Conservation (phyloP, 169 alveolate genomes). For the Plasmodium knowlesi region DNA sequence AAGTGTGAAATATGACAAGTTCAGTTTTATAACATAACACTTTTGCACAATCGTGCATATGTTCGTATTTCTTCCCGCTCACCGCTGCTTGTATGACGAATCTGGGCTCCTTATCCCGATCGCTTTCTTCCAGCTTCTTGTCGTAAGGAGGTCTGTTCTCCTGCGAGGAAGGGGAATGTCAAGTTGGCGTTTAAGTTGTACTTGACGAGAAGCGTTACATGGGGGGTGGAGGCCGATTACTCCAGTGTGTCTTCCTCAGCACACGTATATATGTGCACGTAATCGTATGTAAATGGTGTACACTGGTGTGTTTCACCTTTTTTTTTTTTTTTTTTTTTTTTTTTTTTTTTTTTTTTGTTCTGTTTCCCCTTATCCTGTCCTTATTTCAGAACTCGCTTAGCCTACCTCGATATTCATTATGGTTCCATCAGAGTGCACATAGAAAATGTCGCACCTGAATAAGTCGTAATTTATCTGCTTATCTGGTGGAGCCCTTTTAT, state of each 20-base stretch:
- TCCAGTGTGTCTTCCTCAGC: neutral
- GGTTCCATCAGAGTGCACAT: constrained; percentile 87
- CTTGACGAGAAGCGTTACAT: neutral
- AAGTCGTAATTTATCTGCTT: constrained; percentile 77
- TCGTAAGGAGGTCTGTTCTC: constrained; percentile 72
- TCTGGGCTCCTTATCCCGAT: constrained; percentile 61
- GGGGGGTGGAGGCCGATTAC: neutral
- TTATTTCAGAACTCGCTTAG: neutral
- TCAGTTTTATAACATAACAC: neutral
- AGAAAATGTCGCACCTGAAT: constrained; percentile 77
- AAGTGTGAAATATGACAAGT: neutral
- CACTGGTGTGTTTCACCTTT: neutral
- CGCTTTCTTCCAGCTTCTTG: constrained; percentile 63
- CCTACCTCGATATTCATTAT: constrained; percentile 82
- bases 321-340: neutral
- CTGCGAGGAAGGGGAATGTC: constrained; percentile 5
- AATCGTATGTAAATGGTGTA: neutral
- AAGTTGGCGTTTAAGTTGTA: neutral
- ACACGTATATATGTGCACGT: neutral
- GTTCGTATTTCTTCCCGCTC: neutral
- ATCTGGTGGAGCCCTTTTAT: constrained; percentile 77
- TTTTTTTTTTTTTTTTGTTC: neutral
- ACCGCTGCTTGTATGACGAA: constrained; percentile 50
- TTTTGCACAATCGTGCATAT: neutral
- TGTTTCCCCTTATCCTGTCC: neutral